Percentiles rank a stretch among this genome's conserved stretches.
Evolutionary conservation across 306 rosid species (phyloP).

Genomic region (Castanea sativa): DNA sequence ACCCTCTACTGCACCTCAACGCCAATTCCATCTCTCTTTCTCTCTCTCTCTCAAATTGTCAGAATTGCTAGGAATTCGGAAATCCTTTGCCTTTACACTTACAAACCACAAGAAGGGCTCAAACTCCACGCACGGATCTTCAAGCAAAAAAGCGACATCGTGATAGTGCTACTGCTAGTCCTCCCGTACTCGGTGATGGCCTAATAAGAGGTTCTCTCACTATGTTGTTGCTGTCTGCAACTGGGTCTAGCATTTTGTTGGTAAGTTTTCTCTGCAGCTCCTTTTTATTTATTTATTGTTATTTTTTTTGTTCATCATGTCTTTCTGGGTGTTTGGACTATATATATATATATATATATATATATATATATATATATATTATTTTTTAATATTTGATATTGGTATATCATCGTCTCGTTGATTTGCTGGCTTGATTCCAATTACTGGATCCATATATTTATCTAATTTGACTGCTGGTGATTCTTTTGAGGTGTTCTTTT

Average conservation of each 20-base stretch:
- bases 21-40: not conserved
- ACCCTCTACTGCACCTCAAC: not conserved
- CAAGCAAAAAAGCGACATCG: not conserved
- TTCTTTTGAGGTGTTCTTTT: not conserved
- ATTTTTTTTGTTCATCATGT: not conserved
- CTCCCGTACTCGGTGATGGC: not conserved
- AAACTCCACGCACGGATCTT: not conserved
- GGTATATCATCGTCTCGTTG: not conserved
- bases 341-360: too few species aligned
- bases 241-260: not conserved
- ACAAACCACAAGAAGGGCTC: not conserved
- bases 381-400: not conserved
- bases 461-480: not conserved
- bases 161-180: not conserved
- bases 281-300: too few species aligned
- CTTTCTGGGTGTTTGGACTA: not conserved
- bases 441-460: not conserved
- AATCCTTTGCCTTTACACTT: not conserved
- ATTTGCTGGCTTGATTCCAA: not conserved
- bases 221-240: not conserved
- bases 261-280: not conserved
- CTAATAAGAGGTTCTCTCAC: not conserved
- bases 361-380: too few species aligned
- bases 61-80: not conserved
- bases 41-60: not conserved